Conservation (phyloP, 352 stramenopile genomes). For the Phytophthora citrophthora region DNA sequence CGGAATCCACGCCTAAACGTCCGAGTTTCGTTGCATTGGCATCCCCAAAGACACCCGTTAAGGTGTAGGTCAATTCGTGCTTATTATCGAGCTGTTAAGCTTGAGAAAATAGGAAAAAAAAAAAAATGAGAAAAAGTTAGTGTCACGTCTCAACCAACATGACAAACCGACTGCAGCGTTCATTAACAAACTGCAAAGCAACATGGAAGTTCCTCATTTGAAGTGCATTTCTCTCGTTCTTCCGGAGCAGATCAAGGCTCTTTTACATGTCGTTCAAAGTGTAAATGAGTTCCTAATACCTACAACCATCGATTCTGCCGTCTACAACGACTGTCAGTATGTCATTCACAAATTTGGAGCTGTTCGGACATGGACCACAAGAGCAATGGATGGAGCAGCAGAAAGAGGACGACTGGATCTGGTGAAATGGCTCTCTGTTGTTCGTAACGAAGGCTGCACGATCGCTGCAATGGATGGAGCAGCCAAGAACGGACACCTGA, state of each 20-base stretch:
- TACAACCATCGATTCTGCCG: constrained; percentile 24
- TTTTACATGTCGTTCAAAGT: constrained; percentile 14
- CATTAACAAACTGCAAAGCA: constrained; percentile 1
- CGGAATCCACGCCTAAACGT: no score
- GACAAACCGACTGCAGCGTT: neutral
- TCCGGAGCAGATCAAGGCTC: constrained; percentile 9
- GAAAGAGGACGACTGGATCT: constrained; percentile 28
- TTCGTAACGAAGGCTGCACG: constrained; percentile 31
- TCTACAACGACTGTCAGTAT: constrained; percentile 33
- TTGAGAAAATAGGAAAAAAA: neutral
- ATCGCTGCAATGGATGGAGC: constrained; percentile 28
- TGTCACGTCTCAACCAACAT: constrained; percentile 8
- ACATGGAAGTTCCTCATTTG: constrained; percentile 9
- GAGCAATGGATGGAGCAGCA: constrained; percentile 27
- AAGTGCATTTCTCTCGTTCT: neutral
- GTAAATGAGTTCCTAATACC: constrained; percentile 24
- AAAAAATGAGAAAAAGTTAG: neutral
- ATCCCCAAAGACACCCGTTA: no score
- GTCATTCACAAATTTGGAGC: constrained; percentile 16
- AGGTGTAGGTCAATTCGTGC: neutral
- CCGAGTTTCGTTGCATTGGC: no score
- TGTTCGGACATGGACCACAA: constrained; percentile 23
- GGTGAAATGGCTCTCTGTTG: constrained; percentile 27
- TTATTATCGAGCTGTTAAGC: constrained; percentile 4
- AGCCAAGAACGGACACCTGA: constrained; percentile 24